These are phyloP conservation scores for Starmerella tilneyi DNA, from an alignment of 805 yeast species.

Conservation along the genomic window DNA sequence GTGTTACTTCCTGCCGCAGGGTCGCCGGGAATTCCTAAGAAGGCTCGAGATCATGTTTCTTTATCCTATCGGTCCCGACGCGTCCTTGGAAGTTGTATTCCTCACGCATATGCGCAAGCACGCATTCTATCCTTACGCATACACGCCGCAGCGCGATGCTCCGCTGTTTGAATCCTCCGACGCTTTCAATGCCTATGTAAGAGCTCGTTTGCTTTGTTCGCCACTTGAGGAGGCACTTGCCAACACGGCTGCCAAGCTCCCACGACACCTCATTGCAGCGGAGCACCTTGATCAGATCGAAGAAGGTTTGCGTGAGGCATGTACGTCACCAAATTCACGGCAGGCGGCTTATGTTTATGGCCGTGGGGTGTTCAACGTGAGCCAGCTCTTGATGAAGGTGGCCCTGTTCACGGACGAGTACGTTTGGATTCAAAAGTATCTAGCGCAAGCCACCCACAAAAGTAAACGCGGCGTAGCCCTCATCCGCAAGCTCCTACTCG, in stretches of 20 bases:
- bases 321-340: not conserved
- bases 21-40: slow-evolving; percentile 11
- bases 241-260: slow-evolving; percentile 1
- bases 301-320: not conserved
- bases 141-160: slow-evolving; percentile 19
- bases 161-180: slow-evolving; percentile 21
- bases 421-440: slow-evolving; percentile 21
- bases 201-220: slow-evolving; percentile 20
- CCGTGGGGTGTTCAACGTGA: slow-evolving; percentile 20
- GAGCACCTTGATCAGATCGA: not conserved
- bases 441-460: slow-evolving; percentile 19
- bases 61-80: slow-evolving; percentile 24
- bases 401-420: slow-evolving; percentile 23
- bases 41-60: slow-evolving; percentile 22
- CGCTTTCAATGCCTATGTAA: slow-evolving; percentile 20
- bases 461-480: slow-evolving; percentile 23
- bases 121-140: slow-evolving; percentile 21
- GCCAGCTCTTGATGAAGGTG: slow-evolving; percentile 23
- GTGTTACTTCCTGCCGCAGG: slow-evolving; percentile 12
- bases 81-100: slow-evolving; percentile 21
- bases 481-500: slow-evolving; percentile 26
- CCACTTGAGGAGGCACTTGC: slow-evolving; percentile 21
- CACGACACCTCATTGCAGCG: not conserved
- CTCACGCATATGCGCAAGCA: slow-evolving; percentile 25
- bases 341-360: slow-evolving; percentile 24